Evolutionary conservation across 2,329 filamentous ascomycete genomes (phyloP), one percentile per base, ranked within the genome.

Genomic region (Apiospora pterosperma): DNA sequence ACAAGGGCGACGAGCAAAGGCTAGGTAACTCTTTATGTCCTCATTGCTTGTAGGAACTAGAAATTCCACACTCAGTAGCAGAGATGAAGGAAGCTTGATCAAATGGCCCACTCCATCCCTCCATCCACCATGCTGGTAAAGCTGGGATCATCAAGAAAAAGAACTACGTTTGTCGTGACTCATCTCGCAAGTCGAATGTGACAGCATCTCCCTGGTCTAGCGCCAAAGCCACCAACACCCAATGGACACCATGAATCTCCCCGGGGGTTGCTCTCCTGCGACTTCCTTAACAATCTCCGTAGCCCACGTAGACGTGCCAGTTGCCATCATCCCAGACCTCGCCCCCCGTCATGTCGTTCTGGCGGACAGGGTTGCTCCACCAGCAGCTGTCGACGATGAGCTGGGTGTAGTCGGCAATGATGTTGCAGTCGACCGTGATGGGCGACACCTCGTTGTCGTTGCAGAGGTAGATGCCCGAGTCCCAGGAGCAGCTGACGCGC

Each of bases 401-500:
- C 19, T 42, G 16, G 10, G 62, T 52, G 36, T 44, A 42, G 38
- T 60, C 36, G 34, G 28, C 58, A 11, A 61, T 16, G 11, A 19
- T 38, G 23, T 42, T 7, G 39, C 58, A 62, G 11, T 14, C 3
- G 4, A 31, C 8, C 8, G 19, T 19, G 59, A 58, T 28, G 31
- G 41, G 42, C 4, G 6, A 5, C 8, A 3, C 28, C 31, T 36
- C 4, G 5, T 21, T 21, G 21, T 36, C 21, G 31, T 62, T 64
- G 31, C 59, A 64, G 14, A 41, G 4, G n/a, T 21, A 59, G 25
- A 63, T 63, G 28, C 52, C 62, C 10, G 62, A 28, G 23, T 60
- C 25, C 7, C 23, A 60, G 16, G 48, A 42, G 38, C 62, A 63
- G 62, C 52, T 60, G 36, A 63, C 62, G n/a, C 62, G 62, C 36